These are phyloP conservation scores for Porphyrellus cyaneotinctus DNA, from an alignment of 768 basidiomycete genomes.

Conservation along the genomic window DNA sequence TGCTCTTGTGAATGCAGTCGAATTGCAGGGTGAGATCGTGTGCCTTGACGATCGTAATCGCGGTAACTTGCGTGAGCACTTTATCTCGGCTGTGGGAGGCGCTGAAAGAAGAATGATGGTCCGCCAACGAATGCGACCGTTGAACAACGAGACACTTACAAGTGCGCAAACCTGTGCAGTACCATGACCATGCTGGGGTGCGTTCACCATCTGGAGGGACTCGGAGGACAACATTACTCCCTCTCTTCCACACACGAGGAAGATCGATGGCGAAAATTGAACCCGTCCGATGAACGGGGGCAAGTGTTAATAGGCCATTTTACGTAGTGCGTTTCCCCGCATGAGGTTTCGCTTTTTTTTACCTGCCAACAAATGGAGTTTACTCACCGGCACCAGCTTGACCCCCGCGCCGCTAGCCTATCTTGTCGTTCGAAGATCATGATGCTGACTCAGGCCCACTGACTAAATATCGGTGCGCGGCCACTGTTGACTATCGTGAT, in stretches of 20 bases:
- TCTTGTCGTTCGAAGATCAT: not conserved
- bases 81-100: not conserved
- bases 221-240: constrained; percentile 1
- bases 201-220: not conserved
- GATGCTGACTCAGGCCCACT: not conserved
- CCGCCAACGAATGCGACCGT: not conserved
- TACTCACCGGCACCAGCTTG: constrained; percentile 7
- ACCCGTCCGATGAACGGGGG: not conserved
- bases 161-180: not conserved
- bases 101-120: not conserved
- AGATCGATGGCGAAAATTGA: not conserved
- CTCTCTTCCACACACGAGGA: not conserved
- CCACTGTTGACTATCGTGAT: not conserved
- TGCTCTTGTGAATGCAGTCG: not conserved
- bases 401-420: not conserved
- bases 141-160: constrained; percentile 20
- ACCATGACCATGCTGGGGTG: not conserved
- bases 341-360: constrained; percentile 3
- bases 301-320: constrained; percentile 4
- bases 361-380: not conserved
- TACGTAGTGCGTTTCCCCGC: not conserved
- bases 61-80: not conserved
- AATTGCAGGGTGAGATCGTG: not conserved
- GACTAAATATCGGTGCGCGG: not conserved
- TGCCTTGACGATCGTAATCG: not conserved